Base-by-base conservation (phyloP, 768 basidiomycete genomes). In the Naganishia randhawae region DNA sequence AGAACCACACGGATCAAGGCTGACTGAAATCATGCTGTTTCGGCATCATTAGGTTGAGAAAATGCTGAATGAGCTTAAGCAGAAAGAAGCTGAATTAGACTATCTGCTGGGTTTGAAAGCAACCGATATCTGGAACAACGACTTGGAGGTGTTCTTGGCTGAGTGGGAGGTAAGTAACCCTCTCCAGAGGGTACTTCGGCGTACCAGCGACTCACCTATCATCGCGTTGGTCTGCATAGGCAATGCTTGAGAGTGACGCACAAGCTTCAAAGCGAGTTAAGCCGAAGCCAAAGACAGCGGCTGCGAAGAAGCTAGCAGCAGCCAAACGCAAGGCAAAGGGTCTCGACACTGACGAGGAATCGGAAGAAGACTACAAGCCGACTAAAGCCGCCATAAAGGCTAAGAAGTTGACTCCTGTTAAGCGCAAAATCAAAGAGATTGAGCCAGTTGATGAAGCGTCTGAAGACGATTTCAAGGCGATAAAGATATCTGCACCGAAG, bases 101-200 rank as follows among this genome's bases (percentile, higher is more conserved):
- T 82, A 75, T 3, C 83, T 98, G 41, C 86, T 97, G 25, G 85
- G 88, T 71, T 87, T 88, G 69, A 86, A 86, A 0, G 91, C 92
- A 0, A 86, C 85, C 69, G 85, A 89, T 70, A 82, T 99, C 71
- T 99, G 95, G 95, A 90, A 92, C 73, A 82, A 83, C 10, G 95
- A 99, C 74, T 82, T 99, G 19, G 91, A 96, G 72, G 81, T 77
- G 41, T 94, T 98, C 84, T 77, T 92, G 48, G 84, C 80, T 32
- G 87, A 89, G 77, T 97, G 92, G 92, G 85, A 89, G 81, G 94
- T 90, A 71, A 71, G 88, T 82, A 14, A 67, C 42, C 16, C 19
- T 19, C 48, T 22, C n/a, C 14, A 51, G 25, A 19, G 25, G 17
- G 25, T 7, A 61, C 63, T 39, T 37, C 25, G 29, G 6, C 32